Evolutionary conservation across 768 basidiomycete genomes (phyloP).

Genomic region (Pisolithus albus): DNA sequence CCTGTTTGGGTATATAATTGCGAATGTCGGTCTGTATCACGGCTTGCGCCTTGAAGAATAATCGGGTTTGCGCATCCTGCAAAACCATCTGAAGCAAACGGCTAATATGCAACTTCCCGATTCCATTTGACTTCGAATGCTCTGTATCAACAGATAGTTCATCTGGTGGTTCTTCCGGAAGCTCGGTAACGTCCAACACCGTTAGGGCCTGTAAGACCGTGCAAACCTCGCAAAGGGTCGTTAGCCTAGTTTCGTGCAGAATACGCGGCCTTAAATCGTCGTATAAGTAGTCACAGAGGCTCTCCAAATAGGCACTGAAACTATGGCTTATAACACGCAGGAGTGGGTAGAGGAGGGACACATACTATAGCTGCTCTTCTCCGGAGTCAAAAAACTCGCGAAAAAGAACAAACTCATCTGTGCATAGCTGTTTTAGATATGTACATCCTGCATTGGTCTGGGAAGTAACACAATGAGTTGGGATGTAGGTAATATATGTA

Average conservation of each 20-base stretch:
- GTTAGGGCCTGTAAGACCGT: constrained; percentile 94
- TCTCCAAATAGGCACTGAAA: constrained; percentile 81
- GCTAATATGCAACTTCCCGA: constrained; percentile 68
- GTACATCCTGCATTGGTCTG: constrained; percentile 89
- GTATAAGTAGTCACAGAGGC: constrained; percentile 87
- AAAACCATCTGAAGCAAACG: constrained; percentile 82
- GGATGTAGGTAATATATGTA: background rate
- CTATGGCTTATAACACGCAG: constrained; percentile 7
- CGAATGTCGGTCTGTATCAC: constrained; percentile 85
- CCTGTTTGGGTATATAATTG: constrained; percentile 68
- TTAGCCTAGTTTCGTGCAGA: constrained; percentile 83
- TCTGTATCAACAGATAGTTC: constrained; percentile 36
- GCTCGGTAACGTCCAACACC: constrained; percentile 71
- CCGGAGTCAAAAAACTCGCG: constrained; percentile 83
- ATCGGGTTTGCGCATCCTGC: constrained; percentile 91
- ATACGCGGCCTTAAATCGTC: constrained; percentile 95
- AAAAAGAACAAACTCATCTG: constrained; percentile 83
- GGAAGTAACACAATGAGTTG: constrained; percentile 1
- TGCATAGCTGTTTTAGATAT: constrained; percentile 87
- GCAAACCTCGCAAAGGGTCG: constrained; percentile 89
- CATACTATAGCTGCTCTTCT: constrained; percentile 66
- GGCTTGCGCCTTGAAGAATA: constrained; percentile 95
- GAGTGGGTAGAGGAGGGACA: constrained; percentile 6
- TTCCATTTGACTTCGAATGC: constrained; percentile 30
- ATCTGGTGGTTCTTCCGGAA: constrained; percentile 25